Conservation (phyloP, 2,329 filamentous ascomycete genomes). For the Sordariomycetes sp. region DNA sequence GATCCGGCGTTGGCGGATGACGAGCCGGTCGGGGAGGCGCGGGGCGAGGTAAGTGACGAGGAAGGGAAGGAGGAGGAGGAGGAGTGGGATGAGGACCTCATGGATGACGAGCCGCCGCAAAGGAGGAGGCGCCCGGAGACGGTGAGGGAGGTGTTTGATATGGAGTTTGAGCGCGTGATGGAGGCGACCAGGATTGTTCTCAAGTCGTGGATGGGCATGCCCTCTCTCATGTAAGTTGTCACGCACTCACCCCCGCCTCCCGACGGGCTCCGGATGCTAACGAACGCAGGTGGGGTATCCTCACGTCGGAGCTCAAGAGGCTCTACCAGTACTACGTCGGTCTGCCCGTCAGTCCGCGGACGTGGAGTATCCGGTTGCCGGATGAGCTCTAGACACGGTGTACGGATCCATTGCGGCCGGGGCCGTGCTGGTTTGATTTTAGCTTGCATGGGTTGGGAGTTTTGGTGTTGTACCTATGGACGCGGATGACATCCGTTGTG, state of each 20-base stretch:
- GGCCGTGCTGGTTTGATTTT: neutral
- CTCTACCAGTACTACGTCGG: slow-evolving; percentile 38
- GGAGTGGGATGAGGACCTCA: neutral
- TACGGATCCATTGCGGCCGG: neutral
- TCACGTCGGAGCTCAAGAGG: slow-evolving; percentile 28
- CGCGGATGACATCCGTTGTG: neutral
- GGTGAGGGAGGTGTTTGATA: slow-evolving; percentile 43
- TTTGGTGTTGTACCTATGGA: neutral
- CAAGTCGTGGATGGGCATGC: slow-evolving; percentile 55
- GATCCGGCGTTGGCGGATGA: neutral
- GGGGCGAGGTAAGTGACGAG: slow-evolving; percentile 7
- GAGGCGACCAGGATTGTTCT: slow-evolving; percentile 54
- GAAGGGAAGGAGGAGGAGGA: slow-evolving; percentile 1
- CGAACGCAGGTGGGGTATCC: slow-evolving; percentile 24
- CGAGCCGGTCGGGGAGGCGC: neutral
- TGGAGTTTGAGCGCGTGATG: slow-evolving; percentile 52
- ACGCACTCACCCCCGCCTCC: neutral
- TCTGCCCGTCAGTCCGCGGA: slow-evolving; percentile 33
- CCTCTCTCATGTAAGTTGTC: slow-evolving; percentile 54
- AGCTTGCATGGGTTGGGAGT: neutral
- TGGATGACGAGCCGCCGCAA: slow-evolving; percentile 12
- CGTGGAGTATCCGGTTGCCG: slow-evolving; percentile 31
- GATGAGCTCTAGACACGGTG: slow-evolving; percentile 29
- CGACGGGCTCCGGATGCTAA: too few species aligned
- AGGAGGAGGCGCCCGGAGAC: slow-evolving; percentile 20